A percentile compares a stretch with the other conserved stretches of the same genome.
Evolutionary conservation across 176 grass and related monocot genomes (phyloP).

Genomic region (Coix lacrymajobi): DNA sequence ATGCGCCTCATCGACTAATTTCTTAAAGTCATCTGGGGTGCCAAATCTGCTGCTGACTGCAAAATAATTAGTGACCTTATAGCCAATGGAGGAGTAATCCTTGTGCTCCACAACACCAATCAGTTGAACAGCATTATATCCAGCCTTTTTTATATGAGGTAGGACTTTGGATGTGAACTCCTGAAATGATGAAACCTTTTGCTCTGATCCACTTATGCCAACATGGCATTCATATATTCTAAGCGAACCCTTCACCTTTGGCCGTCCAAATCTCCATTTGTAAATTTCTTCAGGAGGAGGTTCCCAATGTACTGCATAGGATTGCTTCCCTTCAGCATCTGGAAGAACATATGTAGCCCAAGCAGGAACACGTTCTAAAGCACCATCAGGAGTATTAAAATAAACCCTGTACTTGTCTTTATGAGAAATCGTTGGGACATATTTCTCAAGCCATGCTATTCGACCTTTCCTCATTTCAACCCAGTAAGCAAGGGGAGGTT

Average conservation of each 20-base stretch:
- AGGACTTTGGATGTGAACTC: constrained; percentile 92
- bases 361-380: constrained; percentile 81
- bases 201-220: constrained; percentile 84
- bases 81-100: constrained; percentile 92
- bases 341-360: constrained; percentile 96
- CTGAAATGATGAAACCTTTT: constrained; percentile 75
- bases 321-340: constrained; percentile 66
- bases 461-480: constrained; percentile 87
- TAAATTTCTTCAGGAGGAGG: constrained; percentile 82
- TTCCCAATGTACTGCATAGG: constrained; percentile 94
- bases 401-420: constrained; percentile 84
- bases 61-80: constrained; percentile 98
- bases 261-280: constrained; percentile 66
- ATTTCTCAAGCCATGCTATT: constrained; percentile 85
- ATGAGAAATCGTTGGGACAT: constrained; percentile 73
- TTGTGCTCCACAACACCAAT: constrained; percentile 83
- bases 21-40: constrained; percentile 91
- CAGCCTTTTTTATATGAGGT: constrained; percentile 74
- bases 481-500: constrained; percentile 81
- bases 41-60: constrained; percentile 98
- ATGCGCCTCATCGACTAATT: constrained; percentile 90
- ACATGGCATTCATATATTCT: constrained; percentile 95
- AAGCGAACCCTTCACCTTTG: constrained; percentile 76
- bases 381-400: constrained; percentile 95
- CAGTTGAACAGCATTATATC: constrained; percentile 92